These are phyloP conservation scores for Corrigiola litoralis DNA, from an alignment of 179 eudicot genomes.

Conservation along the genomic window DNA sequence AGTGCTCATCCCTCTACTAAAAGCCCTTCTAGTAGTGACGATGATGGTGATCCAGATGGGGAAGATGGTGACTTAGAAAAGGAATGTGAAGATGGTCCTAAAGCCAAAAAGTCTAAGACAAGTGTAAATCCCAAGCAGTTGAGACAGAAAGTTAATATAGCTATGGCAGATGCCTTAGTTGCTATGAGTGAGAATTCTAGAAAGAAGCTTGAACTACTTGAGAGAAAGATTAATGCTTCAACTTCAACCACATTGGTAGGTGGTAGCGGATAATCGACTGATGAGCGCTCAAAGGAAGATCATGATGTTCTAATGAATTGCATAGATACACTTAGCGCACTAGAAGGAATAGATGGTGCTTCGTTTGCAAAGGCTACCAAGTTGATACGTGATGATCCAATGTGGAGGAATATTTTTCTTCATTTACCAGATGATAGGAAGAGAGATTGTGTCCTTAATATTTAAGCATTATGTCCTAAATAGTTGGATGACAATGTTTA, in stretches of 20 bases:
- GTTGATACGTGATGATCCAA: background rate
- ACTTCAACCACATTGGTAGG: background rate
- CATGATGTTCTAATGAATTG: background rate
- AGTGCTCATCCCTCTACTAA: conserved; percentile 3
- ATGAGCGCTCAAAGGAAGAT: background rate
- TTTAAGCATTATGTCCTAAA: background rate
- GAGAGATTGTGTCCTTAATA: background rate
- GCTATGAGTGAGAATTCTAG: conserved; percentile 2
- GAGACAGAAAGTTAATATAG: background rate
- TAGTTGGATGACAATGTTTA: too few relatives aligned
- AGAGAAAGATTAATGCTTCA: background rate
- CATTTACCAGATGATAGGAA: background rate
- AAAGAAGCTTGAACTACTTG: background rate
- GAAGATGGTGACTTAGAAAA: background rate
- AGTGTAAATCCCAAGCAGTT: background rate
- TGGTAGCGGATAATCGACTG: background rate
- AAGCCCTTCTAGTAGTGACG: conserved; percentile 8
- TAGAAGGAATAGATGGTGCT: conserved; percentile 10
- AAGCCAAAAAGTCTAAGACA: background rate
- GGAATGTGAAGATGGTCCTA: background rate
- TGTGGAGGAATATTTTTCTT: background rate
- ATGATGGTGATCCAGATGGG: background rate
- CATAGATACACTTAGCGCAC: background rate
- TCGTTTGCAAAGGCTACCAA: conserved; percentile 3
- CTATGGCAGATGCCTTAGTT: conserved; percentile 5